phyloP scores from a whole-genome alignment of 2,329 filamentous ascomycete species.

The Colletotrichum tanaceti region DNA sequence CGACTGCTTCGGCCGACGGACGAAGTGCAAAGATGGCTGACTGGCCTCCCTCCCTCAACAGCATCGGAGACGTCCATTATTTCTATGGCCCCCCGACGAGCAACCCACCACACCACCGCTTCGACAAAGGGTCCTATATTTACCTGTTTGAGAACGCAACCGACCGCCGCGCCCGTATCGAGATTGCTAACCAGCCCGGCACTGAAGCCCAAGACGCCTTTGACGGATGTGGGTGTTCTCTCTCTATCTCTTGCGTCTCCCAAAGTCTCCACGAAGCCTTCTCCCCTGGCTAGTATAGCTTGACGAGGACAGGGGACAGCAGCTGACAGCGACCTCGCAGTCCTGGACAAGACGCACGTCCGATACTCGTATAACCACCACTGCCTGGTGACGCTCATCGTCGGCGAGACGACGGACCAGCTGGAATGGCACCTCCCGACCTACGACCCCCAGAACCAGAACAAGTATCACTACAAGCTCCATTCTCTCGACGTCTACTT shows the following conservation, averaged over 20 bases:
- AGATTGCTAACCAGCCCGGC: constrained; percentile 80
- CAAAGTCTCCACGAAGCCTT: constrained; percentile 41
- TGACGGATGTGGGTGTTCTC: constrained; percentile 71
- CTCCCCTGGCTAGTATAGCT: neutral
- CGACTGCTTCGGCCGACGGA: neutral
- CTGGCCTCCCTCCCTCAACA: constrained; percentile 49
- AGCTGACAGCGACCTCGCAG: constrained; percentile 53
- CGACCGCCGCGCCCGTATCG: constrained; percentile 75
- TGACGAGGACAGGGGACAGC: neutral
- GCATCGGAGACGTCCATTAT: constrained; percentile 83
- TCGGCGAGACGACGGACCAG: constrained; percentile 64
- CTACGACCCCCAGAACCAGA: constrained; percentile 77
- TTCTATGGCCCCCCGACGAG: constrained; percentile 76
- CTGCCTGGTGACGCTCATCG: constrained; percentile 74
- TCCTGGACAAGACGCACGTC: constrained; percentile 72
- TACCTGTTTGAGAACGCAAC: constrained; percentile 81
- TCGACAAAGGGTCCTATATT: constrained; percentile 83
- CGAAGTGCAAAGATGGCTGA: constrained; percentile 42
- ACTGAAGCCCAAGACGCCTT: constrained; percentile 84
- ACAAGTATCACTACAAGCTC: constrained; percentile 82
- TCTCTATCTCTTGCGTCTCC: too few relatives aligned
- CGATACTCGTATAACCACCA: constrained; percentile 80
- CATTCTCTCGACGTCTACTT: constrained; percentile 83
- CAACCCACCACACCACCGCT: constrained; percentile 80
- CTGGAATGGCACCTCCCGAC: constrained; percentile 81